Evolutionary conservation across 208 protist species (phyloP), one percentile per base, ranked within the genome.

Genomic region (Borovskyia barvae): DNA sequence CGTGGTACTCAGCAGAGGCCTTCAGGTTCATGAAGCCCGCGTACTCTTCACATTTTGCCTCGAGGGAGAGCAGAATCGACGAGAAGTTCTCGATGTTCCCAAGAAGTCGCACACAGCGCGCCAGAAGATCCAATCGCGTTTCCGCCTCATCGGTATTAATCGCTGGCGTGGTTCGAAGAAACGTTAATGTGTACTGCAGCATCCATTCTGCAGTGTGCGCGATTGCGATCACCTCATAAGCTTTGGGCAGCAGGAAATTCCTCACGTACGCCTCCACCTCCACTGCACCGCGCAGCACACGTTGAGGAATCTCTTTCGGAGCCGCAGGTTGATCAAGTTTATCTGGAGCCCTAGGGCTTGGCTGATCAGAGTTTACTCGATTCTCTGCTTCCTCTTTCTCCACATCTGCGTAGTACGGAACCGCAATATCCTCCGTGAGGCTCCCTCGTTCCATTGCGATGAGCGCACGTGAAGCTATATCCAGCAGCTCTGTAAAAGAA

Each of bases 181-280:
- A 95, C 20, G 66, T 71, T 55, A 93, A 76, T 22, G 86, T 93
- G 75, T 93, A 95, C 59, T 89, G 84, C 39, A 91, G 32, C 60
- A 93, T 83, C 89, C 89, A 95, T 54, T 88, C 80, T 28, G 77
- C 82, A 6, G 82, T 74, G 54, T 95, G 82, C 12, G 79, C 57
- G 12, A 69, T 60, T 6, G 74, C 61, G 28, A 86, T 46, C 2
- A 83, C 47, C 9, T 66, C 30, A 47, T 83, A 75, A 9, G 73
- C 73, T 4, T 72, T 42, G 0, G 73, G 68, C 40, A 90, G 42
- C 5, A 95, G 40, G 3, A 69, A 26, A 36, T 77, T 37, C 14
- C 77, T 61, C 3, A 77, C 66, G 59, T 81, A 93, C 19, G 56
- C 40, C 54, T 90, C 61, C 40, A 92, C 86, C 49, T 67, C 68